Conservation (phyloP, 2,329 filamentous ascomycete genomes). For the Knoxdaviesia proteae region DNA sequence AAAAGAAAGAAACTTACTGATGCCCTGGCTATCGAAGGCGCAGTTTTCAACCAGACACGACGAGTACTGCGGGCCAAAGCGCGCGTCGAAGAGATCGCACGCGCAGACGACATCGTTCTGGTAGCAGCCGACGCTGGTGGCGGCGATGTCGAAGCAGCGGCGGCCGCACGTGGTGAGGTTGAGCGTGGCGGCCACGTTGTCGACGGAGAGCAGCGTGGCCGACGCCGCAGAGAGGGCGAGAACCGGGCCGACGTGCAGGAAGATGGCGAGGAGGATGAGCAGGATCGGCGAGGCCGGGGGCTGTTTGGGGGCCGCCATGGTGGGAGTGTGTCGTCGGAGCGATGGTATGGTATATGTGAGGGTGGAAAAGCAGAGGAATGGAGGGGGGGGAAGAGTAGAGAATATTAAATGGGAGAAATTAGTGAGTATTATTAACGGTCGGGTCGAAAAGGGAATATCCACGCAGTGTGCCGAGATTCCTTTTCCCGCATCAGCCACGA, state of each 20-base stretch:
- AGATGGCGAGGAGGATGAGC: not conserved
- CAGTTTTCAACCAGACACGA: slow-evolving; percentile 6
- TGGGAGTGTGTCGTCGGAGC: too few relatives aligned
- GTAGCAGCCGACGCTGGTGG: slow-evolving; percentile 2
- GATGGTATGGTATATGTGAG: too few relatives aligned
- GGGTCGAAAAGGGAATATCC: too few relatives aligned
- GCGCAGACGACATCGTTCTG: slow-evolving; percentile 3
- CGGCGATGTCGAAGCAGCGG: slow-evolving; percentile 4
- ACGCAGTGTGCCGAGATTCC: too few relatives aligned
- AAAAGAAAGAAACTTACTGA: slow-evolving; percentile 1
- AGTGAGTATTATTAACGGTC: too few relatives aligned
- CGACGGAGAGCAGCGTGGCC: not conserved
- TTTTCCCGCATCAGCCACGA: too few relatives aligned
- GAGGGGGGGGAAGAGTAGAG: too few relatives aligned
- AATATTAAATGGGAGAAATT: too few relatives aligned
- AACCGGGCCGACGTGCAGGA: not conserved
- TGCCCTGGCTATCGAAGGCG: not conserved
- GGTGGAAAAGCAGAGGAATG: too few relatives aligned
- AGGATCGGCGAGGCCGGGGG: too few relatives aligned
- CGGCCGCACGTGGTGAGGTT: slow-evolving; percentile 3
- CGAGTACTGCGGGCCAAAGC: slow-evolving; percentile 4
- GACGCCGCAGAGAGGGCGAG: not conserved
- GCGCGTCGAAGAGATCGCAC: slow-evolving; percentile 1
- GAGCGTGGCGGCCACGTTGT: not conserved
- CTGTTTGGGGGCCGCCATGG: too few relatives aligned